phyloP scores from a whole-genome alignment of 257 asterid species.

The Coffea canephora region DNA sequence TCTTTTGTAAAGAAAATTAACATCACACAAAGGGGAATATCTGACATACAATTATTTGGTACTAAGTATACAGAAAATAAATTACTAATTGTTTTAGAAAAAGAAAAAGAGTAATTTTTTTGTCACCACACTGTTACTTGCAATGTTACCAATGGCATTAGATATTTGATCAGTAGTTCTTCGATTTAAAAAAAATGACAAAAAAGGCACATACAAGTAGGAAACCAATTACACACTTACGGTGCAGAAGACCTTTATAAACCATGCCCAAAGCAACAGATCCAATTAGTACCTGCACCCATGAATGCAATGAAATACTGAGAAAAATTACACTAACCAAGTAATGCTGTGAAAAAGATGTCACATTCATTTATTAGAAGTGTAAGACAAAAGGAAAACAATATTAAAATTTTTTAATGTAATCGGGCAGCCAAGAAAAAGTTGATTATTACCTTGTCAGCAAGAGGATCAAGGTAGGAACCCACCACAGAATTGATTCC shows the following conservation, averaged over 20 bases:
- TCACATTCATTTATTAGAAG: background rate
- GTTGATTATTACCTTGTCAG: constrained; percentile 67
- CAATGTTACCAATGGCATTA: no score
- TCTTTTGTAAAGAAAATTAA: background rate
- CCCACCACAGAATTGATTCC: constrained; percentile 84
- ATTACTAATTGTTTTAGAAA: background rate
- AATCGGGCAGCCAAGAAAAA: background rate
- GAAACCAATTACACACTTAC: constrained; percentile 45
- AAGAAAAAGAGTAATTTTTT: no score
- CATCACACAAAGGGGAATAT: background rate
- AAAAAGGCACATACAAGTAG: background rate
- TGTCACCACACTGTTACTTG: no score
- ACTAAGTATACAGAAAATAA: background rate
- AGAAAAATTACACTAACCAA: constrained; percentile 1
- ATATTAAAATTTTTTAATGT: background rate
- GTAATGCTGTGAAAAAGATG: background rate
- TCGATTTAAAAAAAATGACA: background rate
- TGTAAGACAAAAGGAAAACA: background rate
- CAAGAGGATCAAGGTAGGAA: constrained; percentile 98
- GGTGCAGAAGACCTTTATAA: constrained; percentile 72
- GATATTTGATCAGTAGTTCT: background rate
- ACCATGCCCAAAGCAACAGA: constrained; percentile 92
- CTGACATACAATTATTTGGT: background rate
- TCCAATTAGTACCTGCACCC: constrained; percentile 70
- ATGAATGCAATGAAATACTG: constrained; percentile 1